Percentiles rank a stretch among this genome's conserved stretches.
Conservation (phyloP, 495 filamentous ascomycete species). For the Poronia punctata region DNA sequence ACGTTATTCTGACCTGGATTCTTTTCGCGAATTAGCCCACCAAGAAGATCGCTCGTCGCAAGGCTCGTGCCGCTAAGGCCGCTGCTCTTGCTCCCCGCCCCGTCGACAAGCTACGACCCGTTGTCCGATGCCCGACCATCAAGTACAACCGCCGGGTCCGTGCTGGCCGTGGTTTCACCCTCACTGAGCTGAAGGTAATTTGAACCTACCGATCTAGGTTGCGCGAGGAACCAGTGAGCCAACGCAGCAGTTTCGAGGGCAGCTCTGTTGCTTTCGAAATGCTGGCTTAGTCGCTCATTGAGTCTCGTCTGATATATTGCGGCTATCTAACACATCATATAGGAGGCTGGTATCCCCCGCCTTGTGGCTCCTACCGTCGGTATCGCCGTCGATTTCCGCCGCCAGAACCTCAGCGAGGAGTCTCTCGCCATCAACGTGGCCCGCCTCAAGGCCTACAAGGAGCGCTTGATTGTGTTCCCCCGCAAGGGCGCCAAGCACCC, state of each 20-base stretch:
- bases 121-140: constrained; percentile 85
- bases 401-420: constrained; percentile 93
- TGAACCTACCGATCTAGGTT: not conserved
- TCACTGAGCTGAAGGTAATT: constrained; percentile 92
- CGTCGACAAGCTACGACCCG: constrained; percentile 90
- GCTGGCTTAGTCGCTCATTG: not conserved
- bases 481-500: constrained; percentile 77
- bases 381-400: constrained; percentile 93
- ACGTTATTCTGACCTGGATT: constrained; percentile 28
- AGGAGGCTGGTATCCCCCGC: constrained; percentile 95
- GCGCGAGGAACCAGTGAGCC: not conserved
- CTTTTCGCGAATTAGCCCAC: constrained; percentile 60
- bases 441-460: constrained; percentile 92
- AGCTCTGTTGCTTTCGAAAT: not conserved
- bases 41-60: constrained; percentile 82
- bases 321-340: constrained; percentile 18
- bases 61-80: constrained; percentile 86
- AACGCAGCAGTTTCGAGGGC: not conserved
- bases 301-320: not conserved
- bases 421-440: constrained; percentile 86
- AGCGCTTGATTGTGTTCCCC: constrained; percentile 93
- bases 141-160: constrained; percentile 99
- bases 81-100: constrained; percentile 90
- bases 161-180: constrained; percentile 92
- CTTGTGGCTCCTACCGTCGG: constrained; percentile 91